Evolutionary conservation across 371 early-diverging fungal genomes (phyloP).

Genomic region (Apophysomyces ossiformis): DNA sequence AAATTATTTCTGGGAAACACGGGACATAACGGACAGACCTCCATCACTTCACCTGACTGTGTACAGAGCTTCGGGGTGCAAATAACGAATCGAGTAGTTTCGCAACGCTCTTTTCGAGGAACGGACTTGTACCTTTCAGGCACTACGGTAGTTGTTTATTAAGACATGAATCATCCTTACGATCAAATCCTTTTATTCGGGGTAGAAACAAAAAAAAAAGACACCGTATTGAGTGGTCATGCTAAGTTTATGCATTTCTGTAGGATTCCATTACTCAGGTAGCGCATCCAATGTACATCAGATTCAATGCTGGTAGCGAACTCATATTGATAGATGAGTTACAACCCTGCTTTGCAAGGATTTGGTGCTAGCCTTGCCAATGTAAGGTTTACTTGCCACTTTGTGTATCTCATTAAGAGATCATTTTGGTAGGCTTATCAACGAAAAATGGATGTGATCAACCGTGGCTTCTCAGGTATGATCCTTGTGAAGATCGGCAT

Average conservation of each 20-base stretch:
- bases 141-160: too few relatives aligned
- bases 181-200: constrained; percentile 32
- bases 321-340: constrained; percentile 52
- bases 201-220: constrained; percentile 11
- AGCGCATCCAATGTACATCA: constrained; percentile 4
- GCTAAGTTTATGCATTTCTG: constrained; percentile 26
- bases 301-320: neutral
- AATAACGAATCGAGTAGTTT: too few relatives aligned
- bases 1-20: too few relatives aligned
- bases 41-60: too few relatives aligned
- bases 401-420: neutral
- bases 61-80: too few relatives aligned
- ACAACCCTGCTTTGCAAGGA: constrained; percentile 64
- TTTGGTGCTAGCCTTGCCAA: constrained; percentile 73
- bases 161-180: constrained; percentile 25
- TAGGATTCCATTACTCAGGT: constrained; percentile 83
- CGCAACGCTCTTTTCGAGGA: too few relatives aligned
- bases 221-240: neutral
- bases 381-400: constrained; percentile 24
- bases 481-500: neutral
- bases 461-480: constrained; percentile 78
- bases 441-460: constrained; percentile 78
- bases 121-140: too few relatives aligned
- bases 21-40: too few relatives aligned
- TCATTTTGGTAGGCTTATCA: constrained; percentile 53